Conservation (phyloP, 371 early-diverging fungal species). For the Blastocladiella emersonii region DNA sequence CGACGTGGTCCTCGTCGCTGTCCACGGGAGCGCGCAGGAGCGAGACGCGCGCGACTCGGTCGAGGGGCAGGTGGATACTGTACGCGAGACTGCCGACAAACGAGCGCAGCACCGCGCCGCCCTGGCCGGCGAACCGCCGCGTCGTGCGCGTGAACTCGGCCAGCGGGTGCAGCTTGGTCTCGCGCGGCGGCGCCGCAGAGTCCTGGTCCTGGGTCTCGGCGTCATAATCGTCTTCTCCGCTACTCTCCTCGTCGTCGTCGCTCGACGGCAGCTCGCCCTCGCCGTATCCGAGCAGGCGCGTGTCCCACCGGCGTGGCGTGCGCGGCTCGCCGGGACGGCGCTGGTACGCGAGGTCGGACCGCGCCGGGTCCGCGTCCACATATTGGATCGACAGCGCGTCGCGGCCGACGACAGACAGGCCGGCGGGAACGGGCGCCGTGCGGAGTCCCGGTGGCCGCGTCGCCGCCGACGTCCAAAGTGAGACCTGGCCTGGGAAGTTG, state of each 20-base stretch:
- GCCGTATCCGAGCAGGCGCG: too few relatives aligned
- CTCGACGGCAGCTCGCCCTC: not conserved
- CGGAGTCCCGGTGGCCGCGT: not conserved
- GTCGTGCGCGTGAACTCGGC: not conserved
- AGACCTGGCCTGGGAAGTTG: not conserved
- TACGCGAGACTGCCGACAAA: not conserved
- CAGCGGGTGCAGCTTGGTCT: not conserved
- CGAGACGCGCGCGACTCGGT: not conserved
- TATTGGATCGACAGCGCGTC: not conserved
- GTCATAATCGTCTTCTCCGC: not conserved
- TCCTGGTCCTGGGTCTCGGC: not conserved
- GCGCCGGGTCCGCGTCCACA: not conserved
- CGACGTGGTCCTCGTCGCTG: too few relatives aligned
- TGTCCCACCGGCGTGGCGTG: too few relatives aligned
- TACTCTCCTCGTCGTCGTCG: not conserved
- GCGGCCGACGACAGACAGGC: not conserved
- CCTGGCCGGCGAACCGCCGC: not conserved
- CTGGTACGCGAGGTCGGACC: too few relatives aligned
- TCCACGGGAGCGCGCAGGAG: not conserved
- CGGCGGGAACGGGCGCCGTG: not conserved
- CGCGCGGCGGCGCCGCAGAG: too few relatives aligned
- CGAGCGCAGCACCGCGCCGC: not conserved
- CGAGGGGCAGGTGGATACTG: not conserved
- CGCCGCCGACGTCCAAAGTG: not conserved
- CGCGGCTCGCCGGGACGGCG: too few relatives aligned